A percentile compares a stretch with the other conserved stretches of the same genome.
Evolutionary conservation across 257 asterid genomes (phyloP).

Genomic region (Plantago ovata): DNA sequence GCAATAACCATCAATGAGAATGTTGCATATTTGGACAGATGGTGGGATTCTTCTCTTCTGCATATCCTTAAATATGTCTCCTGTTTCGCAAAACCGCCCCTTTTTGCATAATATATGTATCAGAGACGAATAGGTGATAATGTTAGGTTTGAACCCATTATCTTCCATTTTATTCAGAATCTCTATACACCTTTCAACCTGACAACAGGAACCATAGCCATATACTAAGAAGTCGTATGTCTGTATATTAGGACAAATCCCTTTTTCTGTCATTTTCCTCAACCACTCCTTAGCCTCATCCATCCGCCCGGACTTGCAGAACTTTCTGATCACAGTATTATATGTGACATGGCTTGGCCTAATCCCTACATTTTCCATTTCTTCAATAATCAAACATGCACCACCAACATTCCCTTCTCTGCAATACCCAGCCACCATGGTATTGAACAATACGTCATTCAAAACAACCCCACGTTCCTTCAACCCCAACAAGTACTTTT

Average conservation of each 20-base stretch:
- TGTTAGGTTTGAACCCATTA: slow-evolving; percentile 48
- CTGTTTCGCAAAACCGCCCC: slow-evolving; percentile 62
- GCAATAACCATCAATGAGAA: slow-evolving; percentile 61
- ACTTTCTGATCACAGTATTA: slow-evolving; percentile 48
- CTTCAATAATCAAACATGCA: slow-evolving; percentile 43
- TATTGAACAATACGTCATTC: slow-evolving; percentile 52
- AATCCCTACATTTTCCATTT: slow-evolving; percentile 57
- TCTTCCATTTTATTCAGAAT: slow-evolving; percentile 73
- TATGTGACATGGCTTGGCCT: slow-evolving; percentile 58
- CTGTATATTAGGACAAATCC: slow-evolving; percentile 49
- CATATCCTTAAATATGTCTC: slow-evolving; percentile 58
- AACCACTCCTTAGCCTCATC: slow-evolving; percentile 58
- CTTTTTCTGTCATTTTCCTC: slow-evolving; percentile 47
- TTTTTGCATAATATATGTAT: slow-evolving; percentile 66
- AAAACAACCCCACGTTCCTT: slow-evolving; percentile 49
- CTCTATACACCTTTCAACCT: slow-evolving; percentile 57
- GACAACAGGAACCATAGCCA: slow-evolving; percentile 48
- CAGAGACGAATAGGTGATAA: slow-evolving; percentile 62
- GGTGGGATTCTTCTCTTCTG: slow-evolving; percentile 47
- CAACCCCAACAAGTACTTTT: slow-evolving; percentile 45
- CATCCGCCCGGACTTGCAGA: slow-evolving; percentile 52
- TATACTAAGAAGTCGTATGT: slow-evolving; percentile 68
- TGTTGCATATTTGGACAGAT: slow-evolving; percentile 63
- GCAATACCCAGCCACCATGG: slow-evolving; percentile 63
- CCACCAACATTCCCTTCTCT: slow-evolving; percentile 45